Evolutionary conservation across 768 basidiomycete species (phyloP).

Genomic region (Boletus barrowsii): DNA sequence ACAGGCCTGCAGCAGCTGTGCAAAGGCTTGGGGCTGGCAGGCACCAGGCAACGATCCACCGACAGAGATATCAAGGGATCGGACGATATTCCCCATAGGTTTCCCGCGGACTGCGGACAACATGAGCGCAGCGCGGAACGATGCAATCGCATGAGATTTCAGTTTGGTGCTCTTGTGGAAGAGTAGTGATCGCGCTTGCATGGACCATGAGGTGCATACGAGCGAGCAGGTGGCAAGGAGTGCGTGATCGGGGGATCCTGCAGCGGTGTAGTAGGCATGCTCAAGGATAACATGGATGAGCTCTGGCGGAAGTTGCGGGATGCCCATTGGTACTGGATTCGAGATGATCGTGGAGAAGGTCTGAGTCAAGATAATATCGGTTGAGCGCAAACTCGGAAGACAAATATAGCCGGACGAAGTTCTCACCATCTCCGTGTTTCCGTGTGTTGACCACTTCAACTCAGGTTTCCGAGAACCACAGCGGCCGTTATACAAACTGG

Average conservation of each 20-base stretch:
- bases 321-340: background rate
- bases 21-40: constrained; percentile 12
- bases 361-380: too few species aligned
- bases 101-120: constrained; percentile 14
- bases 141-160: background rate
- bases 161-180: constrained; percentile 21
- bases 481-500: too few species aligned
- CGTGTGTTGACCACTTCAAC: too few species aligned
- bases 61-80: constrained; percentile 23
- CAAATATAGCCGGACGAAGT: too few species aligned
- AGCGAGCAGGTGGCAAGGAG: constrained; percentile 24
- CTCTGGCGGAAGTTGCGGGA: constrained; percentile 22
- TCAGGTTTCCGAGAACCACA: too few species aligned
- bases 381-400: too few species aligned
- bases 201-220: constrained; percentile 28
- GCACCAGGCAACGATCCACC: constrained; percentile 3
- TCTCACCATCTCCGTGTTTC: too few species aligned
- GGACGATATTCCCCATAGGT: constrained; percentile 16
- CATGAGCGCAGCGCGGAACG: constrained; percentile 17
- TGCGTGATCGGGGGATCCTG: constrained; percentile 16
- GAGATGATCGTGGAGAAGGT: background rate
- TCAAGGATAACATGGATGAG: constrained; percentile 25
- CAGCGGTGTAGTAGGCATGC: constrained; percentile 21
- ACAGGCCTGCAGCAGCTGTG: constrained; percentile 25
- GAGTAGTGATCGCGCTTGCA: constrained; percentile 29